phyloP scores from a whole-genome alignment of 2,329 filamentous ascomycete genomes.

The Pseudogymnoascus sp. region DNA sequence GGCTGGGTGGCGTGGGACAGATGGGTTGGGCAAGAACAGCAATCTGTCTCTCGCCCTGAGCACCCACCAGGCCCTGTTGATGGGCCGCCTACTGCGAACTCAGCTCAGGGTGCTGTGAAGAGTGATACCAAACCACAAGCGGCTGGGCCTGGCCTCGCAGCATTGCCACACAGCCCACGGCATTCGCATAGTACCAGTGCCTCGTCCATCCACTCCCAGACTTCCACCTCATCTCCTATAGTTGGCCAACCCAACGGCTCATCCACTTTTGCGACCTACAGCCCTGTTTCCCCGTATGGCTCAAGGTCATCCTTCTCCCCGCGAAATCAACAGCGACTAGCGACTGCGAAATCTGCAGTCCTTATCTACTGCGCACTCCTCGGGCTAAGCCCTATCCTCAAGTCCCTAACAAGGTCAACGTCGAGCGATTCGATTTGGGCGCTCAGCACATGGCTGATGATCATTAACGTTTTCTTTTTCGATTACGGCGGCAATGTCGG shows the following conservation, averaged over 20 bases:
- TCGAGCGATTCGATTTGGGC: constrained; percentile 96
- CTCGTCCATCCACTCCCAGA: constrained; percentile 43
- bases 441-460: constrained; percentile 83
- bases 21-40: constrained; percentile 70
- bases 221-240: constrained; percentile 13
- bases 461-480: constrained; percentile 96
- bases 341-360: constrained; percentile 83
- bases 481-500: constrained; percentile 69
- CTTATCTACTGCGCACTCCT: constrained; percentile 90
- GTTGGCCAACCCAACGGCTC: constrained; percentile 24
- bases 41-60: constrained; percentile 10
- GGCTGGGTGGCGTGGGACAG: constrained; percentile 89
- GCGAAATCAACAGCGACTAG: constrained; percentile 53
- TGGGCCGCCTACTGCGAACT: neutral
- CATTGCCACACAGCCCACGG: constrained; percentile 24
- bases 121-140: constrained; percentile 24
- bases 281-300: constrained; percentile 35
- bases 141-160: constrained; percentile 35
- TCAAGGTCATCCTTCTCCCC: constrained; percentile 24
- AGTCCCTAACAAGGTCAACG: constrained; percentile 89
- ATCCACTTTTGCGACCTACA: constrained; percentile 13
- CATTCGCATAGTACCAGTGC: constrained; percentile 47
- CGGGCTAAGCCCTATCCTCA: constrained; percentile 88
- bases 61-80: constrained; percentile 8
- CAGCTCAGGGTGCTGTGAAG: neutral